A percentile compares a stretch with the other conserved stretches of the same genome.
These are phyloP conservation scores for Porphyridium purpureum DNA, from an alignment of 23 red algal genomes.

Conservation along the genomic window DNA sequence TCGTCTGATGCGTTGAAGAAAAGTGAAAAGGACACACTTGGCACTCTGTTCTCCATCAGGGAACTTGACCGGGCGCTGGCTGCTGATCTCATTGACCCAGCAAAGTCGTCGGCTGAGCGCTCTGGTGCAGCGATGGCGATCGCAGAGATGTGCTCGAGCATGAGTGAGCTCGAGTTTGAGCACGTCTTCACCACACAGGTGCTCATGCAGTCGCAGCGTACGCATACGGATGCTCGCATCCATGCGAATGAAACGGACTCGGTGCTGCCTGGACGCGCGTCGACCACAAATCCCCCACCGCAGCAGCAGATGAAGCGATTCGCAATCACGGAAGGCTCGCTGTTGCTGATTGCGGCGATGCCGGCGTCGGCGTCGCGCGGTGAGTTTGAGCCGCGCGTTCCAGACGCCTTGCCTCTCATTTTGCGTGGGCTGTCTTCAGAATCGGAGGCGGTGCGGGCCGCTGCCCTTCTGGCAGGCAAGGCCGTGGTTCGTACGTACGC, in stretches of 20 bases:
- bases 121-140: constrained; percentile 80
- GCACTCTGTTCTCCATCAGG: too few species aligned
- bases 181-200: constrained; percentile 20
- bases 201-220: not conserved
- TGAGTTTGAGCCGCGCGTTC: constrained; percentile 40
- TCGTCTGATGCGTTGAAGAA: too few species aligned
- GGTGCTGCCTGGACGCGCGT: not conserved
- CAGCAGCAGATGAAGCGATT: not conserved
- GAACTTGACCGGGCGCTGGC: too few species aligned
- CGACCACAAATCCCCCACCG: not conserved
- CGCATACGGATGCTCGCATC: constrained; percentile 19
- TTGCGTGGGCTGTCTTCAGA: constrained; percentile 60
- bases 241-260: not conserved
- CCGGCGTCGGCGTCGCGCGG: constrained; percentile 32
- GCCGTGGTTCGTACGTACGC: constrained; percentile 52
- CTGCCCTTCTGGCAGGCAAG: constrained; percentile 57
- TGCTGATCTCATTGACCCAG: too few species aligned
- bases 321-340: constrained; percentile 31
- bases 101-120: too few species aligned
- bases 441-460: constrained; percentile 61
- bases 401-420: constrained; percentile 27
- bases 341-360: constrained; percentile 64
- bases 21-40: too few species aligned
- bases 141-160: constrained; percentile 36
- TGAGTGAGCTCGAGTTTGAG: constrained; percentile 30